A percentile compares a stretch with the other conserved stretches of the same genome.
phyloP scores from a whole-genome alignment of 106 monocot species.

The Dioscorea alata region DNA sequence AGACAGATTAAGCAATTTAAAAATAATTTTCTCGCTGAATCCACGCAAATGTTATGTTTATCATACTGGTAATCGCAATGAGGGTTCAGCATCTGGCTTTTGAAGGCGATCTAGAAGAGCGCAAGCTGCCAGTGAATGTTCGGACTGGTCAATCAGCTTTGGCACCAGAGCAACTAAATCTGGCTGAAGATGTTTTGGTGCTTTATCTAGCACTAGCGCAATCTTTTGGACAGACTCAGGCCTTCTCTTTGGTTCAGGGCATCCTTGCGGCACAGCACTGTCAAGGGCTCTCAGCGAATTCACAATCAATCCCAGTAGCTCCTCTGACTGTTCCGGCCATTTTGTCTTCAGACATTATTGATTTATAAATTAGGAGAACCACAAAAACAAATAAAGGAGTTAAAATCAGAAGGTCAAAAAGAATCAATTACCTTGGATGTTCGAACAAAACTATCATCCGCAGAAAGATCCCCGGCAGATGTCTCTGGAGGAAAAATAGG shows the following conservation, averaged over 20 bases:
- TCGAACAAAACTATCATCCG: constrained; percentile 46
- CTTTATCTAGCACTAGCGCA: constrained; percentile 77
- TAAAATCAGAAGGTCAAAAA: background rate
- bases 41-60: background rate
- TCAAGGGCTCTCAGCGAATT: constrained; percentile 87
- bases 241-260: constrained; percentile 59
- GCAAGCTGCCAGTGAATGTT: constrained; percentile 79
- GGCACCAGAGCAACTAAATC: constrained; percentile 79
- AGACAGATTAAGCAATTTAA: background rate
- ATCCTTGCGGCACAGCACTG: constrained; percentile 72
- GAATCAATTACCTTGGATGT: constrained; percentile 39
- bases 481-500: constrained; percentile 57
- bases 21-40: background rate
- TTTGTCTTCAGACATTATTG: constrained; percentile 43
- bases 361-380: constrained; percentile 1
- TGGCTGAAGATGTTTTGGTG: constrained; percentile 71
- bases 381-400: background rate
- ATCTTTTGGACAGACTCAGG: constrained; percentile 80
- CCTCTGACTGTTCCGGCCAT: constrained; percentile 91
- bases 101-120: constrained; percentile 62
- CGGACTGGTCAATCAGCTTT: constrained; percentile 73
- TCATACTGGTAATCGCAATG: constrained; percentile 55
- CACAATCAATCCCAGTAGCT: constrained; percentile 80
- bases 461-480: constrained; percentile 45
- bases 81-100: constrained; percentile 61